Conservation (phyloP, 2,329 filamentous ascomycete species). For the Ilyonectria robusta region DNA sequence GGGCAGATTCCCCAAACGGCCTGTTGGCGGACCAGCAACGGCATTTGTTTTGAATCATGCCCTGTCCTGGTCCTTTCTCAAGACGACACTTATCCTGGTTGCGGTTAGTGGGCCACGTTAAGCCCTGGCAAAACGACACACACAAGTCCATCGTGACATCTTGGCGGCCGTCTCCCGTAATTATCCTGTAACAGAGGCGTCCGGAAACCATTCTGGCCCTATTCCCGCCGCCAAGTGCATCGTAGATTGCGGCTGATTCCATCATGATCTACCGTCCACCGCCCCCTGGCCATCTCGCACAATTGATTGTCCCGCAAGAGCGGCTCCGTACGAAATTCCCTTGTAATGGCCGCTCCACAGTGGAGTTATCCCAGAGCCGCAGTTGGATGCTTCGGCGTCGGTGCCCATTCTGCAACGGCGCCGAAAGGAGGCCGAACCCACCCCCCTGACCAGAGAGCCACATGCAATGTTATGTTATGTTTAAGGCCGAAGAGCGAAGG, state of each 20-base stretch:
- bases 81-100: not conserved
- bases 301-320: not conserved
- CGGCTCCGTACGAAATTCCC: not conserved
- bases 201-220: too few relatives aligned
- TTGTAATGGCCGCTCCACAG: not conserved
- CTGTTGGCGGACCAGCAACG: too few relatives aligned
- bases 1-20: too few relatives aligned
- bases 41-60: not conserved
- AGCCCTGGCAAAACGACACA: not conserved
- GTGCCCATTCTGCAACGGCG: not conserved
- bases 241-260: too few relatives aligned
- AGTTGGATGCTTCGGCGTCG: not conserved
- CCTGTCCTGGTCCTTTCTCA: not conserved
- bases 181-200: too few relatives aligned
- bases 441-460: not conserved
- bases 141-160: not conserved
- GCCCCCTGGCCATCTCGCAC: too few relatives aligned
- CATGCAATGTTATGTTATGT: not conserved
- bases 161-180: too few relatives aligned
- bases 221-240: too few relatives aligned
- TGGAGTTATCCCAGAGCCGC: not conserved
- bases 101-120: not conserved
- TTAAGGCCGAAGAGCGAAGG: conserved; percentile 1
- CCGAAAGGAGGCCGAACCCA: not conserved
- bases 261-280: too few relatives aligned